Evolutionary conservation across 192 early-diverging fungal genomes (phyloP).

Genomic region (Diversispora eburnea): DNA sequence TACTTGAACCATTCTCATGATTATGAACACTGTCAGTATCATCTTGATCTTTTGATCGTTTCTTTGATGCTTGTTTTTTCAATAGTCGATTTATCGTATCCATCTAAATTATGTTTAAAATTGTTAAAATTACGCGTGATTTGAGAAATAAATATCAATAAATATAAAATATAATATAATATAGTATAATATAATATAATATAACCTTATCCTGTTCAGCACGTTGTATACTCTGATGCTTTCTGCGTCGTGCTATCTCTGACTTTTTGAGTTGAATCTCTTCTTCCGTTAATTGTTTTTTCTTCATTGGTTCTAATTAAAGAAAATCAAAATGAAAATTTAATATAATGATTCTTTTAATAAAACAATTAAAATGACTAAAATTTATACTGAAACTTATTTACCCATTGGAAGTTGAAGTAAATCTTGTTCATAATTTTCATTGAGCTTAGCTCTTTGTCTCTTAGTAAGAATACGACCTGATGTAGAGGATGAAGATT

Average conservation of each 20-base stretch:
- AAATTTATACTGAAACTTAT: neutral
- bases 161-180: neutral
- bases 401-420: slow-evolving; percentile 66
- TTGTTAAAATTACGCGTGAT: neutral
- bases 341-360: too few species aligned
- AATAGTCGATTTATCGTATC: slow-evolving; percentile 79
- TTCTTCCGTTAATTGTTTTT: slow-evolving; percentile 62
- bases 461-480: slow-evolving; percentile 61
- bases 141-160: too few species aligned
- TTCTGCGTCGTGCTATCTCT: slow-evolving; percentile 70
- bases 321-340: neutral
- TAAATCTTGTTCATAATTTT: slow-evolving; percentile 55
- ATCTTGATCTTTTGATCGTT: slow-evolving; percentile 56
- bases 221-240: slow-evolving; percentile 73
- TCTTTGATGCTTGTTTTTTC: slow-evolving; percentile 77
- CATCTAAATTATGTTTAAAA: slow-evolving; percentile 34
- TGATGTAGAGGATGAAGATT: slow-evolving; percentile 34
- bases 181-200: neutral
- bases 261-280: slow-evolving; percentile 67
- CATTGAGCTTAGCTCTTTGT: slow-evolving; percentile 64
- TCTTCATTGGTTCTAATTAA: slow-evolving; percentile 55
- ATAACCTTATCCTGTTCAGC: slow-evolving; percentile 68
- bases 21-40: slow-evolving; percentile 50
- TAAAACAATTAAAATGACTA: neutral
- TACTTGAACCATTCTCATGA: slow-evolving; percentile 9